Evolutionary conservation across 768 basidiomycete species (phyloP), one percentile per base, ranked within the genome.

Genomic region (Paxillus rubicundulus): DNA sequence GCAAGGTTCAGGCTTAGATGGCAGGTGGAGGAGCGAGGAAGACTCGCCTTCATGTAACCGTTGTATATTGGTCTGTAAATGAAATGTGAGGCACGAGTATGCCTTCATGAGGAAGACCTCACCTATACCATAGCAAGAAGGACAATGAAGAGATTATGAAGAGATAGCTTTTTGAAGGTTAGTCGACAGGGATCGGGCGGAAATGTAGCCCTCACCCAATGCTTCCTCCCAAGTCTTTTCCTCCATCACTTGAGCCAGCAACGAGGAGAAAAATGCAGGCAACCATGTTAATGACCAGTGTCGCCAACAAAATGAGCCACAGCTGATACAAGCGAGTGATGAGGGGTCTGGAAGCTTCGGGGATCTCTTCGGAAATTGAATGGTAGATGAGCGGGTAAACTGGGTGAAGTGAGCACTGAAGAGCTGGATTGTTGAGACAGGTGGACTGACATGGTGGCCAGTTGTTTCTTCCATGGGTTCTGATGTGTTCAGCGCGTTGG

Each of bases 121-220:
- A 89, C 90, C 93, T 84, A 70, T 96, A 99, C 96, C 96, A 98
- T 56, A 94, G 77, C 55, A 98, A 76, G 76, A 99, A 98, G 13
- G 91, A 93, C 33, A 84, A 68, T 34, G 81, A 70, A 10, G 84
- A 71, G 62, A 98, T 97, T 46, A 95, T 72, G 49, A 91, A 76
- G 37, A 93, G 49, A 65, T 95, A 93, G 50, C 91, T 93, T 66
- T 39, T 47, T 44, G 39, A 28, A 54, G 42, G 27, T 40, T 55
- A 40, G 45, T 47, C 39, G 54, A 59, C 61, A 61, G 56, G 54
- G 62, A 63, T 48, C 39, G 57, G 42, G 61, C 51, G 60, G 55
- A 53, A 60, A 56, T 56, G 28, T 41, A 12, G 12, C 49, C 28
- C 86, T 61, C 59, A 92, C 91, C 85, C 85, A 58, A 96, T 85